Conservation (phyloP, 2,329 filamentous ascomycete species). For the Aspergillus tamarii region DNA sequence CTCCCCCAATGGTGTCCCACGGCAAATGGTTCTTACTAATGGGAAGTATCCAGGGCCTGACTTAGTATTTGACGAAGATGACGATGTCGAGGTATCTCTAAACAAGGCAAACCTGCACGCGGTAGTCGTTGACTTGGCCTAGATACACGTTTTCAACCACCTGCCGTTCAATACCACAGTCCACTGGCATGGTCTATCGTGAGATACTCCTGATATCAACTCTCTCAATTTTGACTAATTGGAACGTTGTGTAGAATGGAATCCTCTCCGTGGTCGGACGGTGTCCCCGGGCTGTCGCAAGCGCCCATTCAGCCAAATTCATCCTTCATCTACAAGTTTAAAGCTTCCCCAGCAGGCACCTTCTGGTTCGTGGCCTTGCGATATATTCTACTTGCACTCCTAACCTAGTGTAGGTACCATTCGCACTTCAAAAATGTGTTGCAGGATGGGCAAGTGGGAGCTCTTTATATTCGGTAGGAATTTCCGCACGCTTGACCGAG, state of each 20-base stretch:
- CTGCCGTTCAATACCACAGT: background rate
- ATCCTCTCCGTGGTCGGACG: background rate
- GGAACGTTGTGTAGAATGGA: background rate
- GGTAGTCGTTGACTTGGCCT: background rate
- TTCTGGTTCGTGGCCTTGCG: background rate
- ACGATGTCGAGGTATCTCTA: background rate
- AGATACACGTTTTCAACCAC: background rate
- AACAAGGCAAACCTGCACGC: background rate
- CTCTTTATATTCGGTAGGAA: constrained; percentile 1
- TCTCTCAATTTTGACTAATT: background rate
- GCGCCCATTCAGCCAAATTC: background rate
- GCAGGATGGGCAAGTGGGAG: constrained; percentile 1
- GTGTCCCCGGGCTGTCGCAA: constrained; percentile 1
- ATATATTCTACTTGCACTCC: background rate
- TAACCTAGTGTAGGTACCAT: constrained; percentile 1
- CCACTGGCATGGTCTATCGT: constrained; percentile 4
- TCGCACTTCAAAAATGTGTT: background rate
- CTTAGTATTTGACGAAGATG: background rate
- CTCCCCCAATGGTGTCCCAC: background rate
- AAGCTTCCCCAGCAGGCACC: constrained; percentile 2
- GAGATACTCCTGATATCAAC: background rate
- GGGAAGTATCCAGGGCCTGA: constrained; percentile 1
- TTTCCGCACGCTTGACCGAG: background rate
- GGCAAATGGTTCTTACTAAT: background rate
- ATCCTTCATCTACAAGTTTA: constrained; percentile 1